Base-by-base conservation (phyloP, 306 rosid species). In the Calophaca sinica region DNA sequence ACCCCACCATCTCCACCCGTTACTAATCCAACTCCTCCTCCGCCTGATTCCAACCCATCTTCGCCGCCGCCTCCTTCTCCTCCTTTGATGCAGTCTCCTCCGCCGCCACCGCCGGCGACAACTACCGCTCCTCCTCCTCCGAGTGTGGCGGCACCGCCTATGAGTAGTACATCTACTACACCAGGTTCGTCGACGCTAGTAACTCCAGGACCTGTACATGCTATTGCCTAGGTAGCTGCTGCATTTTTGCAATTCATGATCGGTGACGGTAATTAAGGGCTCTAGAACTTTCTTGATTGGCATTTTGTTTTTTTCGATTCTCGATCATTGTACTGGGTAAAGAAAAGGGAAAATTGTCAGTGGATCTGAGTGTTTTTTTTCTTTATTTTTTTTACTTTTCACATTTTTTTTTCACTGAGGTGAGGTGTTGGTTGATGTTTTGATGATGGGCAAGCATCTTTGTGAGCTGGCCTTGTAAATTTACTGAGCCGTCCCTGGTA, bases 181-280 rank as follows among this genome's bases (percentile, higher is more conserved):
- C 91, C 96, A 4, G 82, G 88, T 57, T 75, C 87, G 57, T 75
- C 87, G 57, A 81, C 38, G 66, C 62, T 55, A 41, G 62, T 63
- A 57, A 76, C 80, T 4, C 91, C 87, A 12, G 89, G 92, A 65
- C 96, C 98, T 5, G 82, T 68, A 60, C 86, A 81, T 68, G 65
- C 89, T 59, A 20, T 72, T 55, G 36, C 12, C 2, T 64, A 79
- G 79, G 53, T 50, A 31, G 20, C 1, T 65, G 55, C 62, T 48
- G 69, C 78, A 81, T 69, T 81, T 81, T 20, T 81, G 72, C 65
- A 7, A 10, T 11, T 3, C 5, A 10, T 10, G 58, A 51, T 72
- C 76, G n/a, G 66, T 41, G 62, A 50, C 15, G 1, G 62, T 58
- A 41, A 68, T 65, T 51, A 45, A 35, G 80, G 70, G 39, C n/a